Percentiles rank a stretch among this genome's conserved stretches.
These are phyloP conservation scores for Oryza glumipatula DNA, from an alignment of 176 grass and related monocot species.

Conservation along the genomic window DNA sequence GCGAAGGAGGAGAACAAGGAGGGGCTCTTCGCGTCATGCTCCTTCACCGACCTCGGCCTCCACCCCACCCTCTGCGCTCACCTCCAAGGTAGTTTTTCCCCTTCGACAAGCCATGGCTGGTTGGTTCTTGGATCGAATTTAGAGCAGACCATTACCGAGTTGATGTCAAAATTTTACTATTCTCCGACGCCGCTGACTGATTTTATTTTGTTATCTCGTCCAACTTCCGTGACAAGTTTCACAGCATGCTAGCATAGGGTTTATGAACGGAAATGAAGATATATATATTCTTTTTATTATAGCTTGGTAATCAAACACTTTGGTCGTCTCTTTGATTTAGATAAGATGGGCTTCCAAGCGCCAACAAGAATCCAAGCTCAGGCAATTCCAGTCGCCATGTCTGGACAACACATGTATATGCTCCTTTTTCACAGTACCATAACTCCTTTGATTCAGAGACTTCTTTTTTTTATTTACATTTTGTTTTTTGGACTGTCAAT, in stretches of 20 bases:
- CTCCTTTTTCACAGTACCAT: neutral
- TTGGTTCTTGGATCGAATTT: neutral
- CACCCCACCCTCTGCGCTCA: constrained; percentile 72
- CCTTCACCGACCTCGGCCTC: constrained; percentile 76
- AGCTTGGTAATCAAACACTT: neutral
- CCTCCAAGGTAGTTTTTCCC: constrained; percentile 54
- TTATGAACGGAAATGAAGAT: neutral
- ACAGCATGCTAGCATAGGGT: neutral
- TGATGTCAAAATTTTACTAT: neutral
- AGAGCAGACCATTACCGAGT: neutral
- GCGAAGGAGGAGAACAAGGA: constrained; percentile 18
- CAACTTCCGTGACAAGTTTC: neutral
- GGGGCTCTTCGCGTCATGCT: constrained; percentile 70
- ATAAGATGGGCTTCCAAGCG: constrained; percentile 85
- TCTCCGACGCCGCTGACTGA: neutral
- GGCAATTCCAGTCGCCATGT: constrained; percentile 76
- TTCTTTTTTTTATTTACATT: neutral
- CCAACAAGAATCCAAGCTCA: constrained; percentile 89
- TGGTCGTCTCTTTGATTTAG: constrained; percentile 36
- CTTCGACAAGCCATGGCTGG: neutral
- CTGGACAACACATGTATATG: constrained; percentile 89
- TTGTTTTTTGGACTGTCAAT: constrained; percentile 26
- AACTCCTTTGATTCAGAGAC: too few species aligned
- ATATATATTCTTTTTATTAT: neutral
- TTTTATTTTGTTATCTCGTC: neutral